Base-by-base conservation (phyloP, 2,329 filamentous ascomycete species). In the Pseudogymnoascus sp. region DNA sequence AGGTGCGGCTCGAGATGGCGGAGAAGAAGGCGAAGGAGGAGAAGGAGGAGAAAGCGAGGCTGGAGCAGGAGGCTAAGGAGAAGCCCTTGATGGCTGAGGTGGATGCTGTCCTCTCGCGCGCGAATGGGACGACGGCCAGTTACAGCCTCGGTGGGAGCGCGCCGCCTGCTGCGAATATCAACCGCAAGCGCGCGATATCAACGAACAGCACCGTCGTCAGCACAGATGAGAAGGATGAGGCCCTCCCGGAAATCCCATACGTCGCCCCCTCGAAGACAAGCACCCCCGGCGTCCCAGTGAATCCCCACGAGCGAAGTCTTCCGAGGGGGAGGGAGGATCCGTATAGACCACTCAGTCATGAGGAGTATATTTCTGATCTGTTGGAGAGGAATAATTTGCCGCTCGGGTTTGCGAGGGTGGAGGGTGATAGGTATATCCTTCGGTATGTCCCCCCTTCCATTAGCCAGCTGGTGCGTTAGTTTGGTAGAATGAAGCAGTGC, bases 351-450 rank as follows among this genome's bases (percentile, higher is more conserved):
- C 66, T 77, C 28, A 80, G 78, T 0, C 85, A 88, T 66, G 71
- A 80, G 60, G 82, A 87, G 67, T 87, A 75, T 63, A 80, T 87
- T 12, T 5, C 34, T 3, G 36, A 42, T 8, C 68, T 76, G 60
- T 77, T 88, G 34, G 65, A 76, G 62, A 72, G 69, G 8, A 76
- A 81, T 34, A 71, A 71, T 1, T 69, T 87, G 1, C 81, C 80
- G 3, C 76, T 77, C 0, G 84, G 85, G 5, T 86, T 82, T 66
- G 74, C 77, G 6, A 68, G 69, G 25, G 75, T 88, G 23, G 68
- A 69, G 8, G 76, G 75, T 62, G 73, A 70, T 60, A 75, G 77
- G n/a, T 88, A 88, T 67, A 85, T 88, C 65, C 79, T 88, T 36
- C 78, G 85, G 85, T 87, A 79, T 72, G 79, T 69, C 31, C 12